Evolutionary conservation across 306 rosid genomes (phyloP).

Genomic region (Gastrolobium villosum): DNA sequence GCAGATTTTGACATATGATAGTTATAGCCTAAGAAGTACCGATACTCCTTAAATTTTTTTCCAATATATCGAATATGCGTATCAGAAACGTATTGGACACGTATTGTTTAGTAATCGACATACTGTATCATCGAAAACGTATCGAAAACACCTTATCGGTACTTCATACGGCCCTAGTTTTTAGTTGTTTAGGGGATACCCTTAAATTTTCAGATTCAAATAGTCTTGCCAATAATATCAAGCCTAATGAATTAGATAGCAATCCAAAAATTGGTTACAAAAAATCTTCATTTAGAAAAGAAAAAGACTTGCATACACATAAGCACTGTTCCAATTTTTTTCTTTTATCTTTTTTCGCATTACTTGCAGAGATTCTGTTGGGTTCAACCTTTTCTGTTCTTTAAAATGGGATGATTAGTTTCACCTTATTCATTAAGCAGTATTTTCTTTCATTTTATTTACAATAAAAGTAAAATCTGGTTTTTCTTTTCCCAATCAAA

Average conservation of each 20-base stretch:
- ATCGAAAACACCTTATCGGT: too few relatives aligned
- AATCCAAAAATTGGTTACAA: neutral
- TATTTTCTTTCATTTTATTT: constrained; percentile 14
- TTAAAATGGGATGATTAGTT: neutral
- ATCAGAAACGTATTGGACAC: too few relatives aligned
- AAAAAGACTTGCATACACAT: neutral
- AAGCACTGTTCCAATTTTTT: neutral
- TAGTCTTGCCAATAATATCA: neutral
- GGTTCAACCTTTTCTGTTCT: constrained; percentile 26
- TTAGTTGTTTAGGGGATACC: neutral
- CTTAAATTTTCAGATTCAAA: neutral
- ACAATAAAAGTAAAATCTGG: neutral
- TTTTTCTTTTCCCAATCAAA: neutral
- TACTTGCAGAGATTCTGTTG: neutral
- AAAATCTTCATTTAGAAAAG: neutral
- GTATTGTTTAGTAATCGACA: too few relatives aligned
- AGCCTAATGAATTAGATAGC: neutral
- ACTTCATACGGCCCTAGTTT: too few relatives aligned
- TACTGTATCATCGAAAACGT: too few relatives aligned
- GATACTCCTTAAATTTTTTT: too few relatives aligned
- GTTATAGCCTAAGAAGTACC: neutral
- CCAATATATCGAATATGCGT: too few relatives aligned
- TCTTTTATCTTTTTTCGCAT: too few relatives aligned
- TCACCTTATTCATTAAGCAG: constrained; percentile 5
- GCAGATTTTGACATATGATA: constrained; percentile 19